These are phyloP conservation scores for Fagopyrum esculentum DNA, from an alignment of 148 eudicot species.

Conservation along the genomic window DNA sequence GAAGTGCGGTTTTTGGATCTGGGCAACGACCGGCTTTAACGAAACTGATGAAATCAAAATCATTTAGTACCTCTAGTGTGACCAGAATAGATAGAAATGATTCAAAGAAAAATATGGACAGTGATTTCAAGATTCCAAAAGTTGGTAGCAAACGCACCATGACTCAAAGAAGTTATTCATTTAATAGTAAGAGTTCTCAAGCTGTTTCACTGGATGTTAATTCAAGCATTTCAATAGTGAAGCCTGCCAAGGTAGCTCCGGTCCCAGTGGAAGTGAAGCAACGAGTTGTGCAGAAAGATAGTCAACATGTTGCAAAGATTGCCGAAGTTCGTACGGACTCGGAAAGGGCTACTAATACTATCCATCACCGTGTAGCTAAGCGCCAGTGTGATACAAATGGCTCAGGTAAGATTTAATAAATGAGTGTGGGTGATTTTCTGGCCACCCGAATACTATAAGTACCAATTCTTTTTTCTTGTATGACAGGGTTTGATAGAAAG, in stretches of 20 bases:
- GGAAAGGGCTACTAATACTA: slow-evolving; percentile 4
- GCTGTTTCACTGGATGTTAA: slow-evolving; percentile 9
- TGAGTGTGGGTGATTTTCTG: not conserved
- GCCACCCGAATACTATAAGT: not conserved
- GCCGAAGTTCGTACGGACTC: slow-evolving; percentile 1
- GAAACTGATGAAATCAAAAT: slow-evolving; percentile 24
- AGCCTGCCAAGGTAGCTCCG: slow-evolving; percentile 7
- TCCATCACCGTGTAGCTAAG: slow-evolving; percentile 6
- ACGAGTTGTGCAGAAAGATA: not conserved
- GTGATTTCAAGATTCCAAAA: slow-evolving; percentile 16
- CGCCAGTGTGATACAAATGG: slow-evolving; percentile 15
- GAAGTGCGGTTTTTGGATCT: slow-evolving; percentile 14
- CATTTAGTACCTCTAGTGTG: slow-evolving; percentile 22
- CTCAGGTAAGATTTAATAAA: slow-evolving; percentile 16
- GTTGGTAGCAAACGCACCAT: slow-evolving; percentile 12
- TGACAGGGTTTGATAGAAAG: slow-evolving; percentile 8
- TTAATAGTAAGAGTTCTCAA: slow-evolving; percentile 14
- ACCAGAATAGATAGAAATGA: slow-evolving; percentile 12
- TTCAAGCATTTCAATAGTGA: slow-evolving; percentile 10
- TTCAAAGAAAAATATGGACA: slow-evolving; percentile 12
- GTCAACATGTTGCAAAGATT: slow-evolving; percentile 14
- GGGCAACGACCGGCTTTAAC: slow-evolving; percentile 13
- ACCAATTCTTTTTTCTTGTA: not conserved
- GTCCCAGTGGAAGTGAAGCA: not conserved
- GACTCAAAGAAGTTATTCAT: slow-evolving; percentile 16